Conservation (phyloP, 495 filamentous ascomycete genomes). For the Elaphomyces granulatus region DNA sequence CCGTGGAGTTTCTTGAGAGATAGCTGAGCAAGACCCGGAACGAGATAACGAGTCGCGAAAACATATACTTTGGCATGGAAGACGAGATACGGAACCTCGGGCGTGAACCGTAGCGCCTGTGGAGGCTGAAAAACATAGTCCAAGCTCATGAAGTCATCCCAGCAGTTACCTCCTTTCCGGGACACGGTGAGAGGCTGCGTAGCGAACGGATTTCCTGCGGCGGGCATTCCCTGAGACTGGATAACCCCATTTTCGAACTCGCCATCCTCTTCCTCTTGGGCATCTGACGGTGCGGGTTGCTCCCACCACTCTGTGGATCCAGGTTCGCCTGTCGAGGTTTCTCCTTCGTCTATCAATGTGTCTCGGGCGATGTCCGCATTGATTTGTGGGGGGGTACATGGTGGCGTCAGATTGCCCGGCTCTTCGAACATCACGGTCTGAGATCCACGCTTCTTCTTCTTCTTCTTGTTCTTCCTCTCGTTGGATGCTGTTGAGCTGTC, state of each 20-base stretch:
- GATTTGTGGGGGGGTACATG: slow-evolving; percentile 20
- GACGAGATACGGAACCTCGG: slow-evolving; percentile 25
- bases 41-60: slow-evolving; percentile 32
- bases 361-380: not conserved
- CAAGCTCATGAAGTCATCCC: slow-evolving; percentile 28
- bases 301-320: too few relatives aligned
- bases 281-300: slow-evolving; percentile 3
- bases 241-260: not conserved
- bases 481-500: not conserved
- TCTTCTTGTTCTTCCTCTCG: slow-evolving; percentile 18
- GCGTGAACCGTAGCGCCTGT: slow-evolving; percentile 1
- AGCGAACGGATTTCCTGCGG: too few relatives aligned
- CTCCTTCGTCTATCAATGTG: too few relatives aligned
- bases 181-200: slow-evolving; percentile 18
- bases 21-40: slow-evolving; percentile 29
- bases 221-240: not conserved
- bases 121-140: slow-evolving; percentile 21
- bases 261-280: slow-evolving; percentile 5
- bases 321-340: not conserved
- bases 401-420: slow-evolving; percentile 23
- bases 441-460: slow-evolving; percentile 5
- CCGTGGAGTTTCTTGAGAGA: slow-evolving; percentile 30
- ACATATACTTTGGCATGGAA: slow-evolving; percentile 37
- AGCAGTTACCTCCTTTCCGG: slow-evolving; percentile 23
- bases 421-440: slow-evolving; percentile 10